Evolutionary conservation across 2,329 filamentous ascomycete species (phyloP), one percentile per base, ranked within the genome.

Genomic region (Xylaria sp.): DNA sequence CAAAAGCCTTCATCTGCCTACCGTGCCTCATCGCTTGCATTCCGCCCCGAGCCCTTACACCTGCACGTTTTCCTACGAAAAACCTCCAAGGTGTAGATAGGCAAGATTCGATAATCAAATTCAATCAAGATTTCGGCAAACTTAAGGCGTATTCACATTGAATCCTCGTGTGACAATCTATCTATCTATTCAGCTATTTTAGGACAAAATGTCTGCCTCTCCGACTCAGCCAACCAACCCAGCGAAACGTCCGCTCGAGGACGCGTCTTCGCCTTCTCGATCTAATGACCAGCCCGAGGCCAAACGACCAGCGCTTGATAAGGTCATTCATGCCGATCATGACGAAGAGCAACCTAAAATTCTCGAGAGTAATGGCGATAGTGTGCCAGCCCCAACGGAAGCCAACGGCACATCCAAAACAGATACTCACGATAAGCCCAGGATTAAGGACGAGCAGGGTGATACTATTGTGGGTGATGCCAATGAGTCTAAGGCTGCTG

Each of bases 291-390:
- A 97, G 79, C 96, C 96, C 61, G 96, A 99, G 74, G 96, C 96
- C 69, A 99, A 99, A 84, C 92, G 96, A 73, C 96, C 93, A 55
- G 96, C 96, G 44, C 89, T 99, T 69, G 95, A 98, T 82, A 99
- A 98, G 84, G 86, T 94, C 73, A 86, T 92, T 74, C 93, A 92
- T 79, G 90, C 88, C 62, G 89, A 72, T 22, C 64, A 74, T 39
- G 70, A 74, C 20, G 74, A 77, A 29, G 85, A 87, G 68, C 85
- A 82, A 60, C 74, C 79, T 65, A 79, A 78, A 63, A 76, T 78
- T 29, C 73, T 76, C 36, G 80, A 79, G 42, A 78, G 79, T 74
- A 80, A 81, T 68, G 78, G 79, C 54, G 74, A 79, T 33, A 72
- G 77, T 17, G 69, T 79, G 47, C 61, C 73, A 17, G 77, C 82